Conservation (phyloP, 148 eudicot genomes). For the Chenopodium suecicum region DNA sequence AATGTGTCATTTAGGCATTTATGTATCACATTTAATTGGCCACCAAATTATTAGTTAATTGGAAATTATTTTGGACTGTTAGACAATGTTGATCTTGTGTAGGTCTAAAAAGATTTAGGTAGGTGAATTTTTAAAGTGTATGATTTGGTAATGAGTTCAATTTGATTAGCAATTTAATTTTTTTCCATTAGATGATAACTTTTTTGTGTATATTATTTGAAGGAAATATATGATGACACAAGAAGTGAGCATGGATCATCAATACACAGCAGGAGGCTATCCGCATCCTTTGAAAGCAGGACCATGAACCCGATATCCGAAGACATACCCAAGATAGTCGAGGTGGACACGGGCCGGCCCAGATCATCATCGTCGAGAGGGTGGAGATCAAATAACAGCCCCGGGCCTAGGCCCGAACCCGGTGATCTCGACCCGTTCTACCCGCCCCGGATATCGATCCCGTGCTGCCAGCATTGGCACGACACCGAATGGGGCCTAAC, state of each 20-base stretch:
- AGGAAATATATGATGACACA: constrained; percentile 61
- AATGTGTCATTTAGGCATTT: constrained; percentile 11
- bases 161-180: no score
- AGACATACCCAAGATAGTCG: constrained; percentile 68
- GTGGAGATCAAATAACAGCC: constrained; percentile 27
- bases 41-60: not conserved
- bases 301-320: constrained; percentile 36
- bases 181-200: not conserved
- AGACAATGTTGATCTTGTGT: not conserved
- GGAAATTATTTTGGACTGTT: constrained; percentile 4
- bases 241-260: constrained; percentile 45
- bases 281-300: constrained; percentile 58
- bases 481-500: constrained; percentile 48
- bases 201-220: constrained; percentile 6
- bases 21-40: constrained; percentile 2
- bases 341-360: constrained; percentile 63
- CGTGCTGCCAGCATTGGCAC: constrained; percentile 38
- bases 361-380: constrained; percentile 28
- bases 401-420: constrained; percentile 22
- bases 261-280: constrained; percentile 62
- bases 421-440: constrained; percentile 41
- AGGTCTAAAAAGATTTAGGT: not conserved
- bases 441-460: constrained; percentile 44
- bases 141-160: not conserved
- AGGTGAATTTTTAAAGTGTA: not conserved